phyloP scores from a whole-genome alignment of 331 rosid genomes.

The Rhamnella rubrinervis region DNA sequence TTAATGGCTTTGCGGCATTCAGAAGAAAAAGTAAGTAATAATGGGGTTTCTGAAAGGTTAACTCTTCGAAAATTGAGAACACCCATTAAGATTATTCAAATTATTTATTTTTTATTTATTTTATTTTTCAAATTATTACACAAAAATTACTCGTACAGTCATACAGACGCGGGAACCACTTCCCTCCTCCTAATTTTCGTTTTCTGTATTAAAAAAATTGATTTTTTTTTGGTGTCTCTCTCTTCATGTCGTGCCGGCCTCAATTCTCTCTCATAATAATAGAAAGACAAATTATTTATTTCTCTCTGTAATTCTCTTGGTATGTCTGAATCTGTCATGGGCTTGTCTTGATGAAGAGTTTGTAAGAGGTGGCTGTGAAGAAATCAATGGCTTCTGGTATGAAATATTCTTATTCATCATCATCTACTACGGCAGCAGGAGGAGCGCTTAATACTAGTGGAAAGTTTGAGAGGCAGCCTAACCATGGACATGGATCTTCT shows the following conservation, averaged over 20 bases:
- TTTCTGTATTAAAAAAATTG: not conserved
- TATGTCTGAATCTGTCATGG: not conserved
- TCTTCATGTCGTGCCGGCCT: conserved; percentile 48
- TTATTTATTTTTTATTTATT: no score
- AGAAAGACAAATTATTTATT: not conserved
- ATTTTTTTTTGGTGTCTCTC: not conserved
- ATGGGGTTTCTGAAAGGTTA: no score
- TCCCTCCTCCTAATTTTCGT: not conserved
- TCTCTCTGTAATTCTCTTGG: conserved; percentile 7
- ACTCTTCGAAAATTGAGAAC: no score
- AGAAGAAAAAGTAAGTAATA: not conserved
- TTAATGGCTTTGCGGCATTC: not conserved
- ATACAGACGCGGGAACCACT: conserved; percentile 58
- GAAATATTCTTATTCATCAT: conserved; percentile 7
- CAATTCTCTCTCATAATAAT: conserved; percentile 4
- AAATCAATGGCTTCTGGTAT: conserved; percentile 22
- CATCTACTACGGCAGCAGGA: not conserved
- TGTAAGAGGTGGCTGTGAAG: not conserved
- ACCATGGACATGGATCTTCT: not conserved
- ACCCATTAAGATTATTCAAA: no score
- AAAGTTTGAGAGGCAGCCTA: conserved; percentile 35
- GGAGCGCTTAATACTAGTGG: conserved; percentile 13
- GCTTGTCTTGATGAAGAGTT: not conserved
- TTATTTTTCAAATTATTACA: no score
- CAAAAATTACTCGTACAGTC: no score